Base-by-base conservation (phyloP, 2,329 filamentous ascomycete genomes). In the Fusarium vanettenii region DNA sequence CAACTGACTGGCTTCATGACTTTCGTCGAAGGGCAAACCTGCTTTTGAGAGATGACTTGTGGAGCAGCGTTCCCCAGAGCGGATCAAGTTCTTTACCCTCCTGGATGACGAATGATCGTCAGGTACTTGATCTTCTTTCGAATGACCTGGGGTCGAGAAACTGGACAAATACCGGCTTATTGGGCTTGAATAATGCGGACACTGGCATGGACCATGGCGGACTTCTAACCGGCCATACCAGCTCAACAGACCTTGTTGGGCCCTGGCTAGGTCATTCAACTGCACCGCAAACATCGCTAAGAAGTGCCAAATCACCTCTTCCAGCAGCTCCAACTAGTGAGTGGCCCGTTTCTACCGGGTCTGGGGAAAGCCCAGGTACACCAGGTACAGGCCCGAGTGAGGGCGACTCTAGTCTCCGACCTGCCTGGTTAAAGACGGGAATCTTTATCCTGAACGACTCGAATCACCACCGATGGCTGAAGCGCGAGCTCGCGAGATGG, bases 401-500 rank as follows among this genome's bases (percentile, higher is more conserved):
- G 22, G 37, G 37, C 2, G 60, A 69, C 6, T 55, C 55, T 4
- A 37, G 63, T 18, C 64, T 70, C 8, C 62, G 74, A 11, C 74
- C 74, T 8, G 60, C 66, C 5, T 76, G 73, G 73, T 59, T 74
- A 7, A 74, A 70, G 20, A 57, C 68, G 0, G 69, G 62, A 4
- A 73, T 74, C 1, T 77, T 70, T n/a, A 68, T 75, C 4, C 22
- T 79, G 3, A 80, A 80, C 43, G 79, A 80, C 14, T 67, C 71
- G 2, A 73, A 82, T 8, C 78, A 80, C 25, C 75, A 80, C 20
- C 62, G 63, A 1, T 79, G 74, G 66, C 66, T 81, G 22, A 66
- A 70, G 2, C 60, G 52, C n/a, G 80, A 81, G 50, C 63, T 81
- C 41, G 75, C 75, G 3, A 72, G 78, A 6, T 81, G 78, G 69